phyloP scores from a whole-genome alignment of 23 red algal species.

The Gracilaria gracilis region DNA sequence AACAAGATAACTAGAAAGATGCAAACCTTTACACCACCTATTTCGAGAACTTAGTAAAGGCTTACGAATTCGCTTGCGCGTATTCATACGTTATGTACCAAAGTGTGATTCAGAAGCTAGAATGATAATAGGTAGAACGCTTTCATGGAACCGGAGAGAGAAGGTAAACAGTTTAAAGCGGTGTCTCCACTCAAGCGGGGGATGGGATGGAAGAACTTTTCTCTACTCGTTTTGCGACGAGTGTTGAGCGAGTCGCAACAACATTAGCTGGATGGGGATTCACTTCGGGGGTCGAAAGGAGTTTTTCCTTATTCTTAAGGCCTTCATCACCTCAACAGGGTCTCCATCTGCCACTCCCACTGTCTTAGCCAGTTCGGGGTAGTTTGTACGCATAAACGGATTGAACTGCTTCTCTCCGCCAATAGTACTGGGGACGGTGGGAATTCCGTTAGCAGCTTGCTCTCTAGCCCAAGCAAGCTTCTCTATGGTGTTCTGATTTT shows the following conservation, averaged over 20 bases:
- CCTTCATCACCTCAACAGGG: conserved; percentile 71
- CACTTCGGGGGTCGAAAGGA: conserved; percentile 50
- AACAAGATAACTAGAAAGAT: neutral
- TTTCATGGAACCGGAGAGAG: neutral
- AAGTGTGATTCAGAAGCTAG: neutral
- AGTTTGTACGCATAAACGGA: conserved; percentile 86
- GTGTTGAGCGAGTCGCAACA: neutral
- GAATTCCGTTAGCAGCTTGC: conserved; percentile 51
- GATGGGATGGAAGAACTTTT: neutral
- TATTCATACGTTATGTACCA: neutral
- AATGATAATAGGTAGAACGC: neutral
- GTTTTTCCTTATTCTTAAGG: conserved; percentile 83
- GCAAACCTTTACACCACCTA: conserved; percentile 14
- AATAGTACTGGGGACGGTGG: conserved; percentile 89
- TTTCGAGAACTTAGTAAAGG: conserved; percentile 21
- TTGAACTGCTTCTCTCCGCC: conserved; percentile 87
- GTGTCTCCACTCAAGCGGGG: neutral
- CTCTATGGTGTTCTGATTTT: conserved; percentile 62
- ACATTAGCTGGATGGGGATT: neutral
- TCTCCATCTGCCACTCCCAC: conserved; percentile 39
- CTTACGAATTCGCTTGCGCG: neutral
- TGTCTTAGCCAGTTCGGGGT: conserved; percentile 21
- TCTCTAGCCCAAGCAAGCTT: conserved; percentile 78
- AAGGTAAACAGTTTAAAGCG: neutral
- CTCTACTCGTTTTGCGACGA: neutral